Evolutionary conservation across 352 stramenopile genomes (phyloP).

Genomic region (Blastocystis sp.): DNA sequence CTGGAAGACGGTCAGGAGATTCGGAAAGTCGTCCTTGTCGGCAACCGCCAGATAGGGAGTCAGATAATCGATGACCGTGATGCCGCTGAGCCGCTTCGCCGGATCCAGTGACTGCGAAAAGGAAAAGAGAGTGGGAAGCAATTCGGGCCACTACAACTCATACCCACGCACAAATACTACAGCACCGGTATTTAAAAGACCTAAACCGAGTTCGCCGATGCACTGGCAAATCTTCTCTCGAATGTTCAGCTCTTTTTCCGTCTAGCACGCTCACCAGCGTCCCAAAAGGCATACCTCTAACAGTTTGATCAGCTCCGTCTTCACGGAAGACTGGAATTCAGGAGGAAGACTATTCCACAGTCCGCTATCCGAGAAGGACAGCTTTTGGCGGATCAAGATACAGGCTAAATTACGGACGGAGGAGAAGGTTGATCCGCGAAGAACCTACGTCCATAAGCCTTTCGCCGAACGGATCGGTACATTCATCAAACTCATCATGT

Average conservation of each 20-base stretch:
- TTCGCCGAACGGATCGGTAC: neutral
- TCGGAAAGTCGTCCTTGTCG: constrained; percentile 45
- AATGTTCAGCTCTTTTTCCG: constrained; percentile 50
- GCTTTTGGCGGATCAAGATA: constrained; percentile 54
- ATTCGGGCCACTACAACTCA: constrained; percentile 47
- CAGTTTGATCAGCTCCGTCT: constrained; percentile 22
- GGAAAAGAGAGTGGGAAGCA: constrained; percentile 34
- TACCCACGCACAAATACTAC: neutral
- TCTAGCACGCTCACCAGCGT: neutral
- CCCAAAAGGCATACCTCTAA: neutral
- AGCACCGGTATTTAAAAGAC: neutral
- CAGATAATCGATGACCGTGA: constrained; percentile 34
- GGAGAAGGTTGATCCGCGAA: constrained; percentile 12
- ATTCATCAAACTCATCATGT: constrained; percentile 22
- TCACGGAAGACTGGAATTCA: constrained; percentile 30
- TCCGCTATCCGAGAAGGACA: neutral
- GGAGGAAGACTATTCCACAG: constrained; percentile 5
- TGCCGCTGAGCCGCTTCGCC: constrained; percentile 23
- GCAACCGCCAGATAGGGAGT: constrained; percentile 1
- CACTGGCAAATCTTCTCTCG: constrained; percentile 53
- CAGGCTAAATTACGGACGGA: constrained; percentile 44
- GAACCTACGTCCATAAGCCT: neutral
- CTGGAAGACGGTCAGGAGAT: constrained; percentile 29
- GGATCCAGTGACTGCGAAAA: constrained; percentile 50
- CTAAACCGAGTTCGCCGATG: constrained; percentile 44